Percentiles rank a stretch among this genome's conserved stretches.
Conservation (phyloP, 83 land plant genomes). For the Picea abies region DNA sequence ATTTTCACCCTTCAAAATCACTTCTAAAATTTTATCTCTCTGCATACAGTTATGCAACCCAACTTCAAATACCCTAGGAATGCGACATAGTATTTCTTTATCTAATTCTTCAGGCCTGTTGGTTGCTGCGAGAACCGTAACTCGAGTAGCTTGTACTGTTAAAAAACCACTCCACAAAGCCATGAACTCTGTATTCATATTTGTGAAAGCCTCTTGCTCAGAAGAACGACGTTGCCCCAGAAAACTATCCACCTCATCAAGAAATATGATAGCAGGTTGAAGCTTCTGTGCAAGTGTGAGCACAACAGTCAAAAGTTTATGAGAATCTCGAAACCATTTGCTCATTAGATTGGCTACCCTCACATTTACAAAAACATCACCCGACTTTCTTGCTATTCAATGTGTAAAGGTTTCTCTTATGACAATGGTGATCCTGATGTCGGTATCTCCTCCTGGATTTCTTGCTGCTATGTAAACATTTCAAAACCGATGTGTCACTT, state of each 20-base stretch:
- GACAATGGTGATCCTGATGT: too few relatives aligned
- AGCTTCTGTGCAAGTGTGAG: conserved; percentile 90
- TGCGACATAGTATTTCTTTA: conserved; percentile 87
- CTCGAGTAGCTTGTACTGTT: conserved; percentile 91
- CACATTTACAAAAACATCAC: conserved; percentile 94
- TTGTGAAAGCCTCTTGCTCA: conserved; percentile 84
- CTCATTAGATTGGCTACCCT: conserved; percentile 89
- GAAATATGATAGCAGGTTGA: conserved; percentile 94
- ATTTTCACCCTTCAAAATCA: conserved; percentile 81
- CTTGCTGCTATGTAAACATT: too few relatives aligned
- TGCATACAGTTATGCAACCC: conserved; percentile 74
- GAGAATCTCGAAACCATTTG: conserved; percentile 99
- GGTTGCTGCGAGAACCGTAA: conserved; percentile 97
- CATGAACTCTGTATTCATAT: conserved; percentile 99
- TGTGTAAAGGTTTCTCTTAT: too few relatives aligned
- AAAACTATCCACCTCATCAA: conserved; percentile 99
- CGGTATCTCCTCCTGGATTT: too few relatives aligned
- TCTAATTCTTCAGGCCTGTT: conserved; percentile 97
- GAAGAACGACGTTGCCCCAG: conserved; percentile 83
- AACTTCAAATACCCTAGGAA: conserved; percentile 92
- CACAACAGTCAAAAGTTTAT: conserved; percentile 87
- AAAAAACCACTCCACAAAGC: conserved; percentile 97
- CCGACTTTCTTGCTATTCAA: conserved; percentile 84
- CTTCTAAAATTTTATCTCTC: conserved; percentile 79
- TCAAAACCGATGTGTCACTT: too few relatives aligned